Conservation (phyloP, 106 monocot species). For the Chionographis japonica region DNA sequence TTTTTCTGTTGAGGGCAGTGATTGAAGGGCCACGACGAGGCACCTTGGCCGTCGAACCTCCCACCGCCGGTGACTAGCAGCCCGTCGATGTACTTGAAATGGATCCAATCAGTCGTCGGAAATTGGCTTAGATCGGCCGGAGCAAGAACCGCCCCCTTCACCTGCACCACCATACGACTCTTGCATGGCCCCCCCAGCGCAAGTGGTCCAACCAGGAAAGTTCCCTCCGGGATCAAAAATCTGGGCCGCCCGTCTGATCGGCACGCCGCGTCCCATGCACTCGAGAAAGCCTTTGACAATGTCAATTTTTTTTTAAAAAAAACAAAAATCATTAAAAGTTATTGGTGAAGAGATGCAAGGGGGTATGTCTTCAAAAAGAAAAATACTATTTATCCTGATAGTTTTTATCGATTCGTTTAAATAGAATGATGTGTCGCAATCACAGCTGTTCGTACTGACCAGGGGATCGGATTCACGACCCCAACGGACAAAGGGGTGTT, state of each 20-base stretch:
- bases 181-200: slow-evolving; percentile 28
- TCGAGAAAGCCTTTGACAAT: slow-evolving; percentile 24
- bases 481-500: too few species aligned
- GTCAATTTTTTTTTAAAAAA: too few species aligned
- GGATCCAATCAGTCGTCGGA: slow-evolving; percentile 28
- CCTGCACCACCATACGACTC: background rate
- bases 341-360: too few species aligned
- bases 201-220: slow-evolving; percentile 22
- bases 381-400: too few species aligned
- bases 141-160: slow-evolving; percentile 33
- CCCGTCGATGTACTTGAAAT: slow-evolving; percentile 25
- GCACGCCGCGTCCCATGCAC: slow-evolving; percentile 35
- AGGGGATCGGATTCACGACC: too few species aligned
- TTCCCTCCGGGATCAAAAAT: slow-evolving; percentile 27
- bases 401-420: too few species aligned
- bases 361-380: too few species aligned
- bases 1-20: slow-evolving; percentile 26
- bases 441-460: too few species aligned
- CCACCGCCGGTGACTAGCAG: slow-evolving; percentile 46
- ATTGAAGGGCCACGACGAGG: slow-evolving; percentile 40
- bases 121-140: slow-evolving; percentile 16
- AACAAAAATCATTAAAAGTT: too few species aligned
- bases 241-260: slow-evolving; percentile 7
- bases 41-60: slow-evolving; percentile 55
- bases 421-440: too few species aligned